Conservation (phyloP, 1,284 basidiomycete genomes). For the Lentinus polychrous region DNA sequence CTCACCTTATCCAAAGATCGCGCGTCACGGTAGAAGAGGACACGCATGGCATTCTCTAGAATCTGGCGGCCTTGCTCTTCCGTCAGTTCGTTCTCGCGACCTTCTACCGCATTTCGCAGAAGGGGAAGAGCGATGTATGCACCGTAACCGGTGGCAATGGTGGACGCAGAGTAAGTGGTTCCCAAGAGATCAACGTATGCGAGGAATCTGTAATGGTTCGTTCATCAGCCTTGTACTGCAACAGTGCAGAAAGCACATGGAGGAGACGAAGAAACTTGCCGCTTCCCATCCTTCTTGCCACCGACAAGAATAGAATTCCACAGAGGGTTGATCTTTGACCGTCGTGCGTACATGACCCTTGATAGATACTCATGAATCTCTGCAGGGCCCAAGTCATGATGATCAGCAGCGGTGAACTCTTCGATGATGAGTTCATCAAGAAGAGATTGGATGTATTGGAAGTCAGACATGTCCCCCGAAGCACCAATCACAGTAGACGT, state of each 20-base stretch:
- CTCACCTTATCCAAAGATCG: constrained; percentile 91
- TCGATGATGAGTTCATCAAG: constrained; percentile 71
- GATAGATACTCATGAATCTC: constrained; percentile 94
- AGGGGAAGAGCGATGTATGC: constrained; percentile 91
- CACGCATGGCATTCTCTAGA: constrained; percentile 85
- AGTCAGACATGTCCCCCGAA: constrained; percentile 96
- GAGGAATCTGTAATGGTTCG: constrained; percentile 57
- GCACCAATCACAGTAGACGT: constrained; percentile 85
- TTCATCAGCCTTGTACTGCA: background rate
- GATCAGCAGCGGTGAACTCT: constrained; percentile 79
- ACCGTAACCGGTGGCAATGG: constrained; percentile 96
- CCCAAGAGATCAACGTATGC: constrained; percentile 96
- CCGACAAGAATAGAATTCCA: constrained; percentile 97
- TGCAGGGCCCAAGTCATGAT: constrained; percentile 77
- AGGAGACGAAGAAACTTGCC: constrained; percentile 34
- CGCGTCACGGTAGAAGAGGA: constrained; percentile 96
- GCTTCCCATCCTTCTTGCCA: constrained; percentile 79
- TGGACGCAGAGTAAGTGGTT: constrained; percentile 92
- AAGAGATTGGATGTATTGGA: constrained; percentile 84
- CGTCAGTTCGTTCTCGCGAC: constrained; percentile 66
- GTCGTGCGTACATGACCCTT: constrained; percentile 85
- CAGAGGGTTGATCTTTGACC: constrained; percentile 87
- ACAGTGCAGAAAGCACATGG: background rate
- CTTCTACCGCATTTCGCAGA: constrained; percentile 86
- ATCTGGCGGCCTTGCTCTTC: constrained; percentile 79